Conservation (phyloP, 2,329 filamentous ascomycete species). For the Incumbomyces delicatus region DNA sequence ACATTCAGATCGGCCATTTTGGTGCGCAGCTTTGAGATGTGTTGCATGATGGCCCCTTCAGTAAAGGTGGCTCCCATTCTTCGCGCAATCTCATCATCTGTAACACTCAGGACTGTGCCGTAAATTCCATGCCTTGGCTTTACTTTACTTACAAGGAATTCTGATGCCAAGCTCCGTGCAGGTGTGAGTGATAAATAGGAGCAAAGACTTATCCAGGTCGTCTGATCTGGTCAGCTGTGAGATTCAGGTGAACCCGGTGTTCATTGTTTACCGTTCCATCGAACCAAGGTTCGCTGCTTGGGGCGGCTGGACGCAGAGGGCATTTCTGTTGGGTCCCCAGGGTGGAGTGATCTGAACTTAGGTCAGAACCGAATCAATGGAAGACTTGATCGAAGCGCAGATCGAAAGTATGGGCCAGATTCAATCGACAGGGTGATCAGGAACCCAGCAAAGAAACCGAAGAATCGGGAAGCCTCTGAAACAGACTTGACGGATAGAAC, state of each 20-base stretch:
- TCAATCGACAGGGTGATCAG: neutral
- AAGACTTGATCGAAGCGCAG: neutral
- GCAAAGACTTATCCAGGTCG: constrained; percentile 33
- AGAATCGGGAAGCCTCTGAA: no score
- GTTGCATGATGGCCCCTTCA: constrained; percentile 38
- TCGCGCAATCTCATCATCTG: constrained; percentile 27
- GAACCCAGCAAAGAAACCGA: no score
- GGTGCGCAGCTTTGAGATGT: constrained; percentile 35
- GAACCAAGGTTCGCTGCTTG: constrained; percentile 24
- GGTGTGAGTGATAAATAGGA: constrained; percentile 33
- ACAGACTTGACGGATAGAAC: no score
- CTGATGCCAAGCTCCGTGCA: constrained; percentile 30
- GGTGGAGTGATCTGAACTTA: neutral
- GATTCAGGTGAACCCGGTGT: neutral
- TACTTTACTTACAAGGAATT: constrained; percentile 30
- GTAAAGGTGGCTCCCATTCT: constrained; percentile 32
- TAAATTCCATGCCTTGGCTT: no score
- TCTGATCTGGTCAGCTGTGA: constrained; percentile 24
- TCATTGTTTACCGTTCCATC: constrained; percentile 33
- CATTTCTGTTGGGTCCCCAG: neutral
- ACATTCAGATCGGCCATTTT: constrained; percentile 21
- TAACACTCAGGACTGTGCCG: neutral
- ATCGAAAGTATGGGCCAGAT: neutral
- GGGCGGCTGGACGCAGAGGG: neutral
- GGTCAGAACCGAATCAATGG: neutral